Base-by-base conservation (phyloP, 2,329 filamentous ascomycete genomes). In the Pseudopithomyces chartarum region DNA sequence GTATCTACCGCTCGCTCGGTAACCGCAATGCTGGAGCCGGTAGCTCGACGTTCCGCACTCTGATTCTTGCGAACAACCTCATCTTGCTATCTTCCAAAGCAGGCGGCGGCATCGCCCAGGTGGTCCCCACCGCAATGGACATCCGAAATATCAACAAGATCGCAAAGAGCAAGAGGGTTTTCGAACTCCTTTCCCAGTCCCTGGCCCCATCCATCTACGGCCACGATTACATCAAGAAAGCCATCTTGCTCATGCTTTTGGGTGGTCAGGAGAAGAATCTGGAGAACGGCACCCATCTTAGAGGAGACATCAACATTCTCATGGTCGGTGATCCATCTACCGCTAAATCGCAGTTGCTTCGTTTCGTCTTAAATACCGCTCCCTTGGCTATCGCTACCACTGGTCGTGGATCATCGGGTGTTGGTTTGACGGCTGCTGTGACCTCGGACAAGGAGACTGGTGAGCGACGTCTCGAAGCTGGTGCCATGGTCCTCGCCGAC, bases 241-340 rank as follows among this genome's bases (percentile, higher is more conserved):
- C 95, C 0, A 96, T 99, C 63, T 79, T 99, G 32, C 86, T 99
- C 47, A 96, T 98, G 91, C 84, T 99, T 26, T 82, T 99, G 13
- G 91, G 95, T 70, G 95, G 95, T 56, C 92, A 96, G 84, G 95
- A 99, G 81, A 99, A 99, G 83, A 99, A 99, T 70, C 79, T 99
- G 55, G 95, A 98, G 61, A 99, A 99, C 67, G 95, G 95, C 56
- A 98, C 95, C 1, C 95, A 99, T 85, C 80, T 99, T 74, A 90
- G 95, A 84, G 95, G 95, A 80, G 95, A 99, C 71, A 98, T 99
- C 79, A 99, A 99, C 75, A 97, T 99, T 64, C 84, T 99, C 49
- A 98, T 99, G 95, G 94, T 99, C 42, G 95, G 95, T 79, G 95
- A 99, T 76, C 95, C 95, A 2, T 99, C 95, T 0, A 99, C 95